Conservation (phyloP, 108 stramenopile species). For the Mediolabrus comicus region DNA sequence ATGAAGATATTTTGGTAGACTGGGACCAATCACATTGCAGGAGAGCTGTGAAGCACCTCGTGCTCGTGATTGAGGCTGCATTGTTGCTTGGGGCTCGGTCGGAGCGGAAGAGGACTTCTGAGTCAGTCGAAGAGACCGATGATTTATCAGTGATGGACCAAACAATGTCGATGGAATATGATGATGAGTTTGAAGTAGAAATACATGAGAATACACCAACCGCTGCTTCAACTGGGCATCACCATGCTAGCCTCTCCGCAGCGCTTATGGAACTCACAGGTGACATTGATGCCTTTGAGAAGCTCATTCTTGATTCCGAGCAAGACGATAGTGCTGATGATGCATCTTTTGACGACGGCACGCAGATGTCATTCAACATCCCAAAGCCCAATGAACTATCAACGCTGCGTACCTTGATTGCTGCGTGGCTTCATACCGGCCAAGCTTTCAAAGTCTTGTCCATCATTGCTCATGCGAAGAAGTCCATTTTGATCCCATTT, state of each 20-base stretch:
- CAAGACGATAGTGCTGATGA: slow-evolving; percentile 21
- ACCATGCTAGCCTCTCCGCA: slow-evolving; percentile 48
- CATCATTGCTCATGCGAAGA: slow-evolving; percentile 50
- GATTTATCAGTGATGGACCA: slow-evolving; percentile 41
- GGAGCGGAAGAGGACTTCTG: slow-evolving; percentile 28
- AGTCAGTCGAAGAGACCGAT: slow-evolving; percentile 5
- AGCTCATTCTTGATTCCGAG: slow-evolving; percentile 19
- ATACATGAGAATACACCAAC: slow-evolving; percentile 16
- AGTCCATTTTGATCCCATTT: slow-evolving; percentile 60
- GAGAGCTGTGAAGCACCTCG: slow-evolving; percentile 62
- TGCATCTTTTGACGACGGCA: slow-evolving; percentile 21
- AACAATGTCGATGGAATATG: slow-evolving; percentile 16
- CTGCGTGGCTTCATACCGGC: slow-evolving; percentile 87
- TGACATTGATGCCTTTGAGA: slow-evolving; percentile 75
- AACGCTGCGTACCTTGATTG: slow-evolving; percentile 74
- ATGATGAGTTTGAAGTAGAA: slow-evolving; percentile 49
- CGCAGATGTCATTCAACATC: slow-evolving; percentile 10
- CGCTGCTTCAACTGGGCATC: slow-evolving; percentile 5
- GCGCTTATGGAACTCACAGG: slow-evolving; percentile 82
- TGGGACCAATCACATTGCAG: slow-evolving; percentile 69
- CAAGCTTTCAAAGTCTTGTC: slow-evolving; percentile 61
- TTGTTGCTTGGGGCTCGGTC: slow-evolving; percentile 64
- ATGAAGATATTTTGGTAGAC: slow-evolving; percentile 49
- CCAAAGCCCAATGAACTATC: slow-evolving; percentile 66
- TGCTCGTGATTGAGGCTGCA: slow-evolving; percentile 74